Conservation (phyloP, 208 protist species). For the Naegleria gruberi region DNA sequence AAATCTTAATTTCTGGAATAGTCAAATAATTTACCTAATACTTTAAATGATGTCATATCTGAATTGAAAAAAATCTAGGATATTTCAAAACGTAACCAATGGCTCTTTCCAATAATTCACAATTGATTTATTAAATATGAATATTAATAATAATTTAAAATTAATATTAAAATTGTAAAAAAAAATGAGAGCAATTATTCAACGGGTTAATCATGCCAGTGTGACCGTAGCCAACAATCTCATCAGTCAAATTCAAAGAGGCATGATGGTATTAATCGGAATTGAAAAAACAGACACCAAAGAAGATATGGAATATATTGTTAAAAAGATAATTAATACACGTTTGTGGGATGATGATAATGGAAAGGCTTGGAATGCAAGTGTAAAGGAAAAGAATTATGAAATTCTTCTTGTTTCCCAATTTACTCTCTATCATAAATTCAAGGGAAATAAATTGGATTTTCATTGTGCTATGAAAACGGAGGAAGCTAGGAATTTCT, state of each 20-base stretch:
- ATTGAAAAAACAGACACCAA: conserved; percentile 58
- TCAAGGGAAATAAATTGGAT: conserved; percentile 77
- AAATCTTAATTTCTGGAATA: no score
- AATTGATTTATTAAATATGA: no score
- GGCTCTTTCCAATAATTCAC: no score
- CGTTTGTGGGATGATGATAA: conserved; percentile 47
- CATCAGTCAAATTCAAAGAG: conserved; percentile 61
- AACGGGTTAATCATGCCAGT: conserved; percentile 56
- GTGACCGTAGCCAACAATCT: conserved; percentile 58
- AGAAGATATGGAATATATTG: conserved; percentile 65
- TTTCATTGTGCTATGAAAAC: conserved; percentile 75
- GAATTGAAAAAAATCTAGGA: no score
- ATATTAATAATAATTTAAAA: no score
- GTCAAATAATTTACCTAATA: no score
- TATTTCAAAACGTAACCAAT: no score
- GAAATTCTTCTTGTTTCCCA: conserved; percentile 72
- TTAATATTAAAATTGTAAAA: no score
- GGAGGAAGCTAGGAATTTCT: conserved; percentile 58
- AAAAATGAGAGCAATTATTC: conserved; percentile 76
- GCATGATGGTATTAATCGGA: conserved; percentile 66
- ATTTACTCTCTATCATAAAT: conserved; percentile 73
- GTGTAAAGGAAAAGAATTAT: conserved; percentile 67
- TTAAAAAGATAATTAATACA: conserved; percentile 59
- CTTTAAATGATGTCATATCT: no score
- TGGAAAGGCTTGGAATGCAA: conserved; percentile 59